Evolutionary conservation across 768 basidiomycete genomes (phyloP), one percentile per base, ranked within the genome.

Genomic region (Termitomyces titanicus): DNA sequence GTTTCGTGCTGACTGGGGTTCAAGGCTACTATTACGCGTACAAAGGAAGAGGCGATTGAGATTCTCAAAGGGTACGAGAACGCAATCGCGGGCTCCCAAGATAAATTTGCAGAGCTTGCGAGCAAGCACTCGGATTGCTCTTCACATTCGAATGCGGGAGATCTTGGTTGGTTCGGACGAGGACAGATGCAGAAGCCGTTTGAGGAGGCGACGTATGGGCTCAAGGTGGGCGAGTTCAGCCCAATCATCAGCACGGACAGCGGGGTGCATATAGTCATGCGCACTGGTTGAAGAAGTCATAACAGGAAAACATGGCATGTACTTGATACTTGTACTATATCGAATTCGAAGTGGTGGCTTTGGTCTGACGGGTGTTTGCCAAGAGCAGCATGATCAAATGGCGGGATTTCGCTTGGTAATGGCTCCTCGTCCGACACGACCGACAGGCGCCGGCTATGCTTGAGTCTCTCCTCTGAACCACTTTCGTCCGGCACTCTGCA

Each of bases 161-260:
- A 99, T 70, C 82, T 99, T 6, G 93, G 97, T 0, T 78, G 77
- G 77, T 99, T 99, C 65, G 81, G 79, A 1, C 83, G 71, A 17
- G 89, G 88, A 0, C 88, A 92, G 75, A 99, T 99, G 97, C 97
- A 99, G 73, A 94, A 92, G 72, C 87, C 93, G 34, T 99, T 99
- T 65, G 95, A 98, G 72, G 93, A 95, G 29, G 89, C 92, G 31
- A 76, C 91, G 11, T 95, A 80, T 69, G 81, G 72, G 2, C 76
- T 94, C 59, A 66, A 84, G 46, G 80, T 88, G 20, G 90, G 86
- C 8, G 71, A 89, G 72, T 86, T 94, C 66, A 92, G 90, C 69
- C 87, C 84, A 27, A 74, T 94, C 44, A 82, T 98, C 66, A 83
- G 82, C 63, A 89, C 96, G 44, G 95, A 98, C 61, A 95, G 93